Evolutionary conservation across 805 yeast genomes (phyloP).

Genomic region (Isabelozyma gotoi): DNA sequence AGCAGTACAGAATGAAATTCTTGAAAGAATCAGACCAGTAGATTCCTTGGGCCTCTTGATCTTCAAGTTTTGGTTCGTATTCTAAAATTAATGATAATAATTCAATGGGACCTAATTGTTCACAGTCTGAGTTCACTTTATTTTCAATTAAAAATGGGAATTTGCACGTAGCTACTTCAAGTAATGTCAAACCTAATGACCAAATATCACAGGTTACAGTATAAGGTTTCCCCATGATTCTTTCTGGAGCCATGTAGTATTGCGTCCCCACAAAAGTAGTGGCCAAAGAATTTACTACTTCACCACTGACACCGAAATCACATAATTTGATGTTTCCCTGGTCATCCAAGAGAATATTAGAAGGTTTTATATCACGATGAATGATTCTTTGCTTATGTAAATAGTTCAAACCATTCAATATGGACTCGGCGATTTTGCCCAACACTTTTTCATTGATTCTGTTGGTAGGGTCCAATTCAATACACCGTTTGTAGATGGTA

Average conservation of each 20-base stretch:
- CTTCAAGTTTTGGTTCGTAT: slow-evolving; percentile 75
- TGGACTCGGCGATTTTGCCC: slow-evolving; percentile 87
- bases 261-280: slow-evolving; percentile 97
- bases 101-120: slow-evolving; percentile 71
- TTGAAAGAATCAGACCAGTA: slow-evolving; percentile 82
- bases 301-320: slow-evolving; percentile 98
- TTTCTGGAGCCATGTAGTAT: slow-evolving; percentile 97
- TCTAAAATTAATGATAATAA: slow-evolving; percentile 77
- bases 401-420: slow-evolving; percentile 81
- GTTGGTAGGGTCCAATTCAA: slow-evolving; percentile 63
- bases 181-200: slow-evolving; percentile 79
- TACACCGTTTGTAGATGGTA: slow-evolving; percentile 80
- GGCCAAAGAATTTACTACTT: slow-evolving; percentile 91
- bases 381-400: slow-evolving; percentile 84
- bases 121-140: slow-evolving; percentile 19
- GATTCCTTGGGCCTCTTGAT: slow-evolving; percentile 73
- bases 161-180: slow-evolving; percentile 91
- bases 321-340: slow-evolving; percentile 87
- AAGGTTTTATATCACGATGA: slow-evolving; percentile 96
- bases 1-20: slow-evolving; percentile 75
- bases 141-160: slow-evolving; percentile 63
- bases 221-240: slow-evolving; percentile 93
- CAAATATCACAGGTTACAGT: slow-evolving; percentile 95
- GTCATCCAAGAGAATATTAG: slow-evolving; percentile 76
- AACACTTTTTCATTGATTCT: slow-evolving; percentile 90